Evolutionary conservation across 768 basidiomycete genomes (phyloP).

Genomic region (Nidularia pulvinata): DNA sequence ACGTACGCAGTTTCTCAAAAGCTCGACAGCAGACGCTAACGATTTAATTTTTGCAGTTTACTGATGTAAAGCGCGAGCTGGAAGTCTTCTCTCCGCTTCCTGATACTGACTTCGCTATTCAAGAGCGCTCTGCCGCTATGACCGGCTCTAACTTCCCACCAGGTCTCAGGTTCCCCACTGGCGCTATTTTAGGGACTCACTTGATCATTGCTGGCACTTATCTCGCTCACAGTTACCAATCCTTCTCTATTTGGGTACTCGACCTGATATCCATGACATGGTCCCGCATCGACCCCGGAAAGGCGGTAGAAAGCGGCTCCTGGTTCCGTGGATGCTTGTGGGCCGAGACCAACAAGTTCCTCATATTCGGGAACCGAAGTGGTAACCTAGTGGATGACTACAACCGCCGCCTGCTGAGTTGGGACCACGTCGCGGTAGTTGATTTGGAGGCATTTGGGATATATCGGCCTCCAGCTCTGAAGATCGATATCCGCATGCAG

Average conservation of each 20-base stretch:
- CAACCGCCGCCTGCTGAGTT: conserved; percentile 86
- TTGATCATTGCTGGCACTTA: conserved; percentile 96
- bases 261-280: conserved; percentile 83
- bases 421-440: conserved; percentile 90
- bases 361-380: conserved; percentile 89
- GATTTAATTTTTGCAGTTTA: conserved; percentile 65
- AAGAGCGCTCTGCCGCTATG: conserved; percentile 84
- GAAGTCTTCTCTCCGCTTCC: conserved; percentile 88
- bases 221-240: conserved; percentile 91
- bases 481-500: conserved; percentile 72
- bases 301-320: conserved; percentile 82
- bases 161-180: conserved; percentile 94
- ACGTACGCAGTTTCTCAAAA: conserved; percentile 48
- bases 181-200: conserved; percentile 87
- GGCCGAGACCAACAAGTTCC: conserved; percentile 80
- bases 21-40: too few species aligned
- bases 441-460: conserved; percentile 96
- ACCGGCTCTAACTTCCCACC: conserved; percentile 83
- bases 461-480: conserved; percentile 80
- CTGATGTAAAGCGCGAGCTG: conserved; percentile 93
- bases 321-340: conserved; percentile 95
- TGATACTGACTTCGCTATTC: conserved; percentile 72
- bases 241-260: conserved; percentile 96
- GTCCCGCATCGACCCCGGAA: conserved; percentile 88
- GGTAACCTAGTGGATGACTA: conserved; percentile 93